Evolutionary conservation across 441 rosid species (phyloP), one percentile per base, ranked within the genome.

Genomic region (Gossypium laxum): DNA sequence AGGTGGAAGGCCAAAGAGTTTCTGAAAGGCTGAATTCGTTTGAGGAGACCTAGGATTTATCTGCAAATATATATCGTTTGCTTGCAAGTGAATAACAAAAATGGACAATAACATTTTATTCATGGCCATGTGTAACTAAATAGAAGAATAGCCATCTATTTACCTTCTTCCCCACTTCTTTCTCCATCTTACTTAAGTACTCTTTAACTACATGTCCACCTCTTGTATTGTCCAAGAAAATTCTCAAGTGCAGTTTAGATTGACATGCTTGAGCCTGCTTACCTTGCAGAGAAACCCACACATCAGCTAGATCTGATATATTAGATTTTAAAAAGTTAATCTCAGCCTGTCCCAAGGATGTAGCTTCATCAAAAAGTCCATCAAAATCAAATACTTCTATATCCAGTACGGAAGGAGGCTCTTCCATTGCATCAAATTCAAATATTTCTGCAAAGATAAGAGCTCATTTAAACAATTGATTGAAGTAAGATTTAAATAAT

Each of bases 101-200:
- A 1, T 48, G 34, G 65, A 72, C 54, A 63, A 71, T 59, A 68
- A 59, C 47, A 52, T 45, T 38, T 7, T 14, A 4, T 18, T 17
- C 11, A 34, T 26, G 28, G 22, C 38, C 32, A 79, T 32, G 38
- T 22, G 10, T 63, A 72, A 57, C 30, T 70, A 72, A 67, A 69
- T 26, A 12, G 17, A 62, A 77, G 64, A 45, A 74, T 30, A 69
- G 71, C 70, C 34, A 69, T 62, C 41, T 19, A 30, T 15, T 67
- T 86, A 90, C 97, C 96, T 94, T 94, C 85, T 89, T 91, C 60
- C 98, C 98, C 18, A 94, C 98, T 73, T 94, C 97, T 80, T 94
- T 94, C 85, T 90, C 98, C 98, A 94, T 94, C 87, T 89, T 94
- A 82, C 75, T 86, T 69, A 94, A 79, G 79, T 91, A 94, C 28